Evolutionary conservation across 805 yeast species (phyloP), one percentile per base, ranked within the genome.

Genomic region (Candida awuae): DNA sequence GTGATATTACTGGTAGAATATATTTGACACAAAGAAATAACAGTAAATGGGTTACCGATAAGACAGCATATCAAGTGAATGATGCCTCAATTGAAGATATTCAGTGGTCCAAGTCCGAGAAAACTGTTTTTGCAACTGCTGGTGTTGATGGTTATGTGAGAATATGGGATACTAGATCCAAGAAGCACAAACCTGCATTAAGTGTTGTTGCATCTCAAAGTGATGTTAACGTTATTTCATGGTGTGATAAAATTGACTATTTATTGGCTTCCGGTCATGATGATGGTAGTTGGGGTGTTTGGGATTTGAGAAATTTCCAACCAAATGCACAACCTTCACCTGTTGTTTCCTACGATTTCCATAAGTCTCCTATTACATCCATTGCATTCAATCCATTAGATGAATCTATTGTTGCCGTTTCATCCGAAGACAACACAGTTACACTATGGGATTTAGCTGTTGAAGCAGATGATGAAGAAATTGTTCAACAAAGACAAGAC

Each of bases 381-480:
- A 86, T 92, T 48, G 80, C 90, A 45, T 92, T 90, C 71, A 88
- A 88, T 58, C 98, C 97, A 35, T 68, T 80, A 48, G 98, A 92
- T 59, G 98, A 92, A 63, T 85, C 96, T 1, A 86, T 88, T 46
- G 74, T 92, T 39, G 97, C 97, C 1, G 97, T 90, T 14, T 87
- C 94, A 3, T 84, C 95, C 1, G 97, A 88, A 58, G 98, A 92
- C 62, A 87, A 87, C 60, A 92, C 97, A 6, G 97, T 92, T 8
- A 87, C 97, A 1, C 67, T 92, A 49, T 92, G 98, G 98, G 98
- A 92, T 66, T 71, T 92, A 59, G 90, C 97, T 10, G 98, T 92
- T 13, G 98, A 92, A 66, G 97, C 97, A 4, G 98, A 88, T 43
- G 97, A 92, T 57, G 97, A 90, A 57, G 98, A 90, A 63, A 83